A percentile compares a stretch with the other conserved stretches of the same genome.
Evolutionary conservation across 257 asterid genomes (phyloP).

Genomic region (Lithospermum erythrorhizon): DNA sequence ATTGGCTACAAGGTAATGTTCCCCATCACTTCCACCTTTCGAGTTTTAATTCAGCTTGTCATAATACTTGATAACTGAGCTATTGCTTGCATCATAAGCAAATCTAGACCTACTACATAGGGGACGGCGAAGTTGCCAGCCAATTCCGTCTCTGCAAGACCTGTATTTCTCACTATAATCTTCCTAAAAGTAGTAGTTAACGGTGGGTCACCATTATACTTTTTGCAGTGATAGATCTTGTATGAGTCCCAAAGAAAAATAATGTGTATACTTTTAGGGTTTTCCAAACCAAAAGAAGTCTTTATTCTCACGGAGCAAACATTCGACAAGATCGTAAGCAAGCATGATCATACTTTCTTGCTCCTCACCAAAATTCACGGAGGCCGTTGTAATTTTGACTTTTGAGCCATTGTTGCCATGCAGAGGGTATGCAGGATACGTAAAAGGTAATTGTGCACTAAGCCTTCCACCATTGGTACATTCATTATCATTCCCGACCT

Average conservation of each 20-base stretch:
- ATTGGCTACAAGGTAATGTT: neutral
- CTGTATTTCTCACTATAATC: no score
- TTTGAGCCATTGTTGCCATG: slow-evolving; percentile 98
- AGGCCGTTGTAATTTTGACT: slow-evolving; percentile 74
- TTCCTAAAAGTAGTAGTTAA: no score
- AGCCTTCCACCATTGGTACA: slow-evolving; percentile 99
- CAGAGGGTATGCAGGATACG: slow-evolving; percentile 83
- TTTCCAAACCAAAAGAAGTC: no score
- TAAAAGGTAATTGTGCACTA: slow-evolving; percentile 70
- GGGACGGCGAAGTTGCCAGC: no score
- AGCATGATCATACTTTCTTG: slow-evolving; percentile 93
- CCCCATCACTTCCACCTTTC: neutral
- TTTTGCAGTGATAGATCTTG: no score
- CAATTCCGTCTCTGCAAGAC: no score
- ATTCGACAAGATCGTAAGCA: slow-evolving; percentile 99
- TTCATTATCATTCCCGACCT: slow-evolving; percentile 76
- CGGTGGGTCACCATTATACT: no score
- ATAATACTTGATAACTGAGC: no score
- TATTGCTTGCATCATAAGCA: no score
- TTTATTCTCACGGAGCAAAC: slow-evolving; percentile 51
- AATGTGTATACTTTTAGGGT: no score
- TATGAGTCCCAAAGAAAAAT: no score
- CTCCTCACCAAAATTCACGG: slow-evolving; percentile 93
- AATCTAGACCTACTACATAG: no score
- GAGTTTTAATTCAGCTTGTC: neutral